Percentiles rank a stretch among this genome's conserved stretches.
Conservation (phyloP, 2,329 filamentous ascomycete species). For the Elsinoe fawcettii region DNA sequence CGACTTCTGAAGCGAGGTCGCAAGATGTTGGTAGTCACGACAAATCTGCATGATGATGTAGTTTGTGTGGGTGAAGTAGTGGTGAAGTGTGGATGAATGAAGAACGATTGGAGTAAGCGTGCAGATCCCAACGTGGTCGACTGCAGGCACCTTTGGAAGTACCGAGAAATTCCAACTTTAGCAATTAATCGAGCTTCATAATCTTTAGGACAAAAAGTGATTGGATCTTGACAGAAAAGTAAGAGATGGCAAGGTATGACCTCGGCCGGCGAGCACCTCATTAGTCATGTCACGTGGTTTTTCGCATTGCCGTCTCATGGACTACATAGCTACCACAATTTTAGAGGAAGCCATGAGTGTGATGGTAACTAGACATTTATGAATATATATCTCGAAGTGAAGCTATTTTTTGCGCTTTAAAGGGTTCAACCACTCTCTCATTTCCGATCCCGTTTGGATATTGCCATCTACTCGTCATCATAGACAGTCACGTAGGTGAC, state of each 20-base stretch:
- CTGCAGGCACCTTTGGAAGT: not conserved
- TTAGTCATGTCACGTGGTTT: not conserved
- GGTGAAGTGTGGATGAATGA: not conserved
- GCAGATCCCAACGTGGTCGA: not conserved
- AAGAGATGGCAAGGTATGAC: too few relatives aligned
- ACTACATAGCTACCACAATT: not conserved
- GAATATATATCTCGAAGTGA: constrained; percentile 6
- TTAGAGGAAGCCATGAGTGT: not conserved
- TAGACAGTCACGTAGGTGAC: constrained; percentile 10
- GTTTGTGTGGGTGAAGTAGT: not conserved
- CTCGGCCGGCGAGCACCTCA: too few relatives aligned
- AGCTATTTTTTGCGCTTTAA: constrained; percentile 1
- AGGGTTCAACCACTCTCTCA: not conserved
- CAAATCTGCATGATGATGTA: not conserved
- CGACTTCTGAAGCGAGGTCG: not conserved
- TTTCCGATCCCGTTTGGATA: not conserved
- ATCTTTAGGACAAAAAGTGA: too few relatives aligned
- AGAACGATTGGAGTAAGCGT: not conserved
- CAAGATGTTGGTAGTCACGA: not conserved
- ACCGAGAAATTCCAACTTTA: not conserved
- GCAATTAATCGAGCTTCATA: not conserved
- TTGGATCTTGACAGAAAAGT: too few relatives aligned
- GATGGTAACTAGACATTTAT: not conserved
- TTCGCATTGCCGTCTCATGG: not conserved
- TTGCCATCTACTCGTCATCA: constrained; percentile 10